phyloP scores from a whole-genome alignment of 2,329 filamentous ascomycete genomes.

The Talaromyces sp. region DNA sequence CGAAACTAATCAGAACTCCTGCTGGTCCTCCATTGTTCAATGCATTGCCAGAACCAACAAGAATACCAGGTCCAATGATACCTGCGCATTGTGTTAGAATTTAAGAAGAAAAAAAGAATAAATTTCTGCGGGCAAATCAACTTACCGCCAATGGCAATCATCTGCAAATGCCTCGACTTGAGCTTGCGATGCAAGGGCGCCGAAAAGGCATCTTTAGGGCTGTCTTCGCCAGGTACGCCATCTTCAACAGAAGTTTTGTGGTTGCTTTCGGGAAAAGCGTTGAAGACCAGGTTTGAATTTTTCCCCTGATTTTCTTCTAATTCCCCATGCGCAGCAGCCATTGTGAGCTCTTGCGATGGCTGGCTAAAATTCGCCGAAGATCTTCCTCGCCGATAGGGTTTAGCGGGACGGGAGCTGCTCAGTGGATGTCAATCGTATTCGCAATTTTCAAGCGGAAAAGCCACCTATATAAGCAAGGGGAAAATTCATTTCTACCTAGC shows the following conservation, averaged over 20 bases:
- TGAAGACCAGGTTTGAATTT: neutral
- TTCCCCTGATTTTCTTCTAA: neutral
- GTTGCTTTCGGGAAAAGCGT: neutral
- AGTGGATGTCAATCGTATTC: neutral
- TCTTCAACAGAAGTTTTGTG: neutral
- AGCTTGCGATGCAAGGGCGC: conserved; percentile 43
- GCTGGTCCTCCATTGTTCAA: conserved; percentile 66
- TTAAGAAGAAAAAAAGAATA: neutral
- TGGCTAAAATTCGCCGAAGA: neutral
- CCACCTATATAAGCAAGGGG: neutral
- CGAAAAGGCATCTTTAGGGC: conserved; percentile 15
- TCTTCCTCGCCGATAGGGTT: neutral
- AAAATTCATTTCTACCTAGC: neutral
- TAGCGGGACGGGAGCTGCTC: neutral
- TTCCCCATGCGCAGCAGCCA: neutral
- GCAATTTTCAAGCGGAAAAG: neutral
- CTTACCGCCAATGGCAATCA: conserved; percentile 57
- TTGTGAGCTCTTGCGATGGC: neutral
- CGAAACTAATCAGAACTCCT: conserved; percentile 68
- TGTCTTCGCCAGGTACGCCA: conserved; percentile 5
- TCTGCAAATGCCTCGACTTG: conserved; percentile 58
- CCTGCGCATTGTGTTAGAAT: conserved; percentile 22
- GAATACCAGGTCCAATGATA: conserved; percentile 64
- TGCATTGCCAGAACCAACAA: conserved; percentile 68
- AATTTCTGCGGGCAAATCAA: neutral